Evolutionary conservation across 371 early-diverging fungal species (phyloP), one percentile per base, ranked within the genome.

Genomic region (Fennellomyces sp.): DNA sequence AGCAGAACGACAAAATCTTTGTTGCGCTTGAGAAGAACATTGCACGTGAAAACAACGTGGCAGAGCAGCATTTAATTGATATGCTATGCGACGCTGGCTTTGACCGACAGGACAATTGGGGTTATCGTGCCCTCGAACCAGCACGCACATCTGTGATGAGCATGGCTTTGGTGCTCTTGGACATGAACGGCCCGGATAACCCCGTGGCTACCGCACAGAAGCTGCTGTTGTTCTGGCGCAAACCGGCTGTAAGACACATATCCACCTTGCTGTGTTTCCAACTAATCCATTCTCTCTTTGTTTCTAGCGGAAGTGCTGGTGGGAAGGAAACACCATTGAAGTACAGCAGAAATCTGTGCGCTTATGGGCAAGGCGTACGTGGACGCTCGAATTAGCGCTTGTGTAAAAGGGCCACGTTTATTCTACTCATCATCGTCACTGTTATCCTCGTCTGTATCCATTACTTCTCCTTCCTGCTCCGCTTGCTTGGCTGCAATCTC

Each of bases 11-110:
- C 51, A 82, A 85, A 39, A 87, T 93, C 59, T 91, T 93, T 73
- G 83, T 85, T 52, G 87, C 91, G 13, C 67, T 93, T 15, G 85
- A 89, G 58, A 84, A 89, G 45, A 89, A 87, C 35, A 90, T 89
- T 41, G 70, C 82, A 45, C 80, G 87, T 69, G 87, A 85, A 29
- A 87, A 88, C 55, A 90, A 88, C 50, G 78, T 84, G 36, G 91
- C 91, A 26, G 93, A 93, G 60, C 91, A 88, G 60, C 93, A 93
- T 72, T 72, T 93, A 56, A 89, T 93, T 39, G 91, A 93, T 65
- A 91, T 93, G 91, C 82, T 93, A n/a, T 91, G 93, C 64, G 81
- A 88, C 56, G 88, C 91, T 36, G 93, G 91, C n/a, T 93, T 93
- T 58, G 70, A 79, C 31, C 79, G 86, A 29, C 84, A 90, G 17